phyloP scores from a whole-genome alignment of 352 stramenopile species.

The Phytophthora constricta region DNA sequence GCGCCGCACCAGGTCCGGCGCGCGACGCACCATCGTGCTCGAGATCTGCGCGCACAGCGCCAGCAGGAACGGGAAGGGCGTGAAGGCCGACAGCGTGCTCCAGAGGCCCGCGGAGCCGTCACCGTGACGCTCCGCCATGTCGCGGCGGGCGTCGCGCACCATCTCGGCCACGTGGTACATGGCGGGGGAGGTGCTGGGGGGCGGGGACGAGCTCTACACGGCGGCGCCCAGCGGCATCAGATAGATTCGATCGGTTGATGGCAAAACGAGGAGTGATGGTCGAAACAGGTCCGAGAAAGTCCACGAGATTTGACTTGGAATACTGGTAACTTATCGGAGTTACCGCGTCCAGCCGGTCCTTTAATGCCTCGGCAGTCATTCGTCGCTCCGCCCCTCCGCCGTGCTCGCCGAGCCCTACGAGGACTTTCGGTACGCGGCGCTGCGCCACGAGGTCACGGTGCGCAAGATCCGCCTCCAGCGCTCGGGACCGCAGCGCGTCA shows the following conservation, averaged over 20 bases:
- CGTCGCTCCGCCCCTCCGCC: neutral
- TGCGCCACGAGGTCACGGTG: conserved; percentile 43
- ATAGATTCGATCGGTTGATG: too few relatives aligned
- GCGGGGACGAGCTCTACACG: neutral
- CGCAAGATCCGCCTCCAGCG: conserved; percentile 32
- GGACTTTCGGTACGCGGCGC: conserved; percentile 29
- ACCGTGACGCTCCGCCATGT: conserved; percentile 80
- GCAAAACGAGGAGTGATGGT: neutral
- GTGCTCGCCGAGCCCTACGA: conserved; percentile 56
- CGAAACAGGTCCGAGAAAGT: neutral
- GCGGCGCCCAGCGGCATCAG: neutral
- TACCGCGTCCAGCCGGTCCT: too few relatives aligned
- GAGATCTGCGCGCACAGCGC: conserved; percentile 69
- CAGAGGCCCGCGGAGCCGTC: conserved; percentile 43
- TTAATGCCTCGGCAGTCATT: neutral
- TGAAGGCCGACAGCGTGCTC: conserved; percentile 65
- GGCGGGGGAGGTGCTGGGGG: too few relatives aligned
- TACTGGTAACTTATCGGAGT: too few relatives aligned
- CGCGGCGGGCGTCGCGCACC: conserved; percentile 76
- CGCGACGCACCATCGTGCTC: conserved; percentile 77
- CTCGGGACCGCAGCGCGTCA: conserved; percentile 18
- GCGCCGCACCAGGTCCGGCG: conserved; percentile 77
- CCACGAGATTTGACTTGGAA: too few relatives aligned
- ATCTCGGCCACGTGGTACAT: conserved; percentile 90
- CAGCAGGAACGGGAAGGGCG: conserved; percentile 81